phyloP scores from a whole-genome alignment of 129 eudicot genomes.

The sunflower (Helianthus annuus) region DNA sequence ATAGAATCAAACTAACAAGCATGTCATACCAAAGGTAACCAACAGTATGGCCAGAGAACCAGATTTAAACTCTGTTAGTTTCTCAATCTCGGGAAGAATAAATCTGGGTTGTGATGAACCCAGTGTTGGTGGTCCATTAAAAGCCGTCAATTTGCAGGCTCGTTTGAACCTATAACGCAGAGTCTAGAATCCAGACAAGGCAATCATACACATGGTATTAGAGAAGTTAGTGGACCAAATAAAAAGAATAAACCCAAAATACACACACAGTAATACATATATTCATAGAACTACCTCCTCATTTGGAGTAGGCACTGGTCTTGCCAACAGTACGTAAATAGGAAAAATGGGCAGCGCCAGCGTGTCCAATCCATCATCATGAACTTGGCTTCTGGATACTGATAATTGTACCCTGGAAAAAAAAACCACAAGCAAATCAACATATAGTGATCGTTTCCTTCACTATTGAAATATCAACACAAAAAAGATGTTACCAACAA shows the following conservation, averaged over 20 bases:
- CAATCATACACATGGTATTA: constrained; percentile 29
- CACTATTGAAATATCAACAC: too few species aligned
- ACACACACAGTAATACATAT: neutral
- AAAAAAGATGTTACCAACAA: too few species aligned
- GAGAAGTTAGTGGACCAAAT: constrained; percentile 7
- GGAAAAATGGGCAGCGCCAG: constrained; percentile 54
- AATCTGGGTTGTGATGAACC: constrained; percentile 46
- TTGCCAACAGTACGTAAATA: constrained; percentile 67
- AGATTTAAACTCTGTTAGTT: constrained; percentile 53
- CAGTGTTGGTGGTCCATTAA: constrained; percentile 33
- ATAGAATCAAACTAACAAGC: neutral
- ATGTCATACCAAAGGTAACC: constrained; percentile 72
- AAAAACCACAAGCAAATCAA: too few species aligned
- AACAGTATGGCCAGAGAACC: constrained; percentile 63
- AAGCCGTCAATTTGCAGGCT: constrained; percentile 46
- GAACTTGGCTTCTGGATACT: constrained; percentile 50
- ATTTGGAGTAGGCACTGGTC: constrained; percentile 44
- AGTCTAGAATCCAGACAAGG: constrained; percentile 7
- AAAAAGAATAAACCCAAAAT: neutral
- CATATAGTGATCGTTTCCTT: too few species aligned
- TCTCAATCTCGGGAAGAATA: constrained; percentile 72
- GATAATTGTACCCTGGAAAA: constrained; percentile 78
- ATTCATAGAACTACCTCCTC: constrained; percentile 46
- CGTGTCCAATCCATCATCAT: constrained; percentile 40
- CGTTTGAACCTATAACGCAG: constrained; percentile 62